A percentile compares a stretch with the other conserved stretches of the same genome.
These are phyloP conservation scores for Talaromyces liani DNA, from an alignment of 495 filamentous ascomycete species.

Conservation along the genomic window DNA sequence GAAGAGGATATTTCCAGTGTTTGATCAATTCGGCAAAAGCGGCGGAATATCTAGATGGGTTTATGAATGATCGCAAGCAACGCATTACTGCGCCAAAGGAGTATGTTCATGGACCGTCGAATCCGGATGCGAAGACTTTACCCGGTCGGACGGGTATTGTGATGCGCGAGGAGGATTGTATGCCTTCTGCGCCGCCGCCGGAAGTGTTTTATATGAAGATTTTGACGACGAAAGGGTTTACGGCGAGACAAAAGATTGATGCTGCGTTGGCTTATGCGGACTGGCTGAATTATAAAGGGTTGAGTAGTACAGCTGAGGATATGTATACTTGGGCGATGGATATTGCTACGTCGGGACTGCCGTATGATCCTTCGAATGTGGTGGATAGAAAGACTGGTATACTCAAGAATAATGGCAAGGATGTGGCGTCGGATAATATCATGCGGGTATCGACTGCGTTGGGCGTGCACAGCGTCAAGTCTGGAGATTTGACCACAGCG, in stretches of 20 bases:
- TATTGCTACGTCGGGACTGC: constrained; percentile 49
- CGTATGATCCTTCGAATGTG: constrained; percentile 35
- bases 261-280: constrained; percentile 75
- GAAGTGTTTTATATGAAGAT: constrained; percentile 71
- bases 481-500: constrained; percentile 52
- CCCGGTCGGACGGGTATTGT: constrained; percentile 48
- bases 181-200: constrained; percentile 53
- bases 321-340: constrained; percentile 68
- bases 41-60: constrained; percentile 74
- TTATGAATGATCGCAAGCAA: constrained; percentile 59
- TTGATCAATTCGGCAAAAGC: constrained; percentile 68
- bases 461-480: constrained; percentile 66
- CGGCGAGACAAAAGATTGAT: constrained; percentile 62
- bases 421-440: constrained; percentile 59
- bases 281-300: constrained; percentile 71
- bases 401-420: constrained; percentile 44
- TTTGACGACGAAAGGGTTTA: constrained; percentile 69
- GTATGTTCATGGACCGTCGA: constrained; percentile 70
- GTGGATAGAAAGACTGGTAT: constrained; percentile 55
- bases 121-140: constrained; percentile 68
- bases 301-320: constrained; percentile 50
- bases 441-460: constrained; percentile 67
- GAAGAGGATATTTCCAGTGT: constrained; percentile 72
- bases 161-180: constrained; percentile 66
- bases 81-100: constrained; percentile 59